Percentiles rank a stretch among this genome's conserved stretches.
These are phyloP conservation scores for Diophrys appendiculata DNA, from an alignment of 73 alveolate species.

Conservation along the genomic window DNA sequence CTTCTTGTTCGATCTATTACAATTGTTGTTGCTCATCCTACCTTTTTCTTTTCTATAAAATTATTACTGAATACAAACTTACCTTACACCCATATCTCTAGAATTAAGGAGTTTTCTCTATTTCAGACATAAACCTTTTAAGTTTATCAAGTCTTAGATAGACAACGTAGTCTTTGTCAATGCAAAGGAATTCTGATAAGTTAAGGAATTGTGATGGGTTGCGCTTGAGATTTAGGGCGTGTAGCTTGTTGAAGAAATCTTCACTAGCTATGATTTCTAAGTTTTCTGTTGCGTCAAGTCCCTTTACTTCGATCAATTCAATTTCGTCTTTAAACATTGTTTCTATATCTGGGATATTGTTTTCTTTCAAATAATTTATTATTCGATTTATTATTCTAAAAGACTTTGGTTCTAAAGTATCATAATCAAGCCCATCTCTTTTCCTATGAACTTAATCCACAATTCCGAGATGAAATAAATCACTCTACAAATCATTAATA, in stretches of 20 bases:
- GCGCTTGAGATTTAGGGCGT: background rate
- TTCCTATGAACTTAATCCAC: background rate
- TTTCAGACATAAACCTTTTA: no score
- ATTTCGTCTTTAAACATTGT: background rate
- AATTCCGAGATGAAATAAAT: background rate
- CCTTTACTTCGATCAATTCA: background rate
- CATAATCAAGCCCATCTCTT: background rate
- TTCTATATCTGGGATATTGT: background rate
- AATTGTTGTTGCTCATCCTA: no score
- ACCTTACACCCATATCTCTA: no score
- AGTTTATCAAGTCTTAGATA: background rate
- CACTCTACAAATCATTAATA: background rate
- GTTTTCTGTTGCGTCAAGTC: background rate
- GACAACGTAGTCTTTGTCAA: background rate
- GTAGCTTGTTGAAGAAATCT: background rate
- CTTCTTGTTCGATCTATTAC: no score
- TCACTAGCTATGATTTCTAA: background rate
- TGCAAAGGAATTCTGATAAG: background rate
- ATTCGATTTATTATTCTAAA: background rate
- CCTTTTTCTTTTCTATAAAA: no score
- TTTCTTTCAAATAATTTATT: no score
- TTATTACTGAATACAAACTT: no score
- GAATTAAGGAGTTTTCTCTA: no score
- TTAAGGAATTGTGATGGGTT: no score
- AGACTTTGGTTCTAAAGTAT: background rate